Base-by-base conservation (phyloP, 306 rosid species). In the Quercus parvula region DNA sequence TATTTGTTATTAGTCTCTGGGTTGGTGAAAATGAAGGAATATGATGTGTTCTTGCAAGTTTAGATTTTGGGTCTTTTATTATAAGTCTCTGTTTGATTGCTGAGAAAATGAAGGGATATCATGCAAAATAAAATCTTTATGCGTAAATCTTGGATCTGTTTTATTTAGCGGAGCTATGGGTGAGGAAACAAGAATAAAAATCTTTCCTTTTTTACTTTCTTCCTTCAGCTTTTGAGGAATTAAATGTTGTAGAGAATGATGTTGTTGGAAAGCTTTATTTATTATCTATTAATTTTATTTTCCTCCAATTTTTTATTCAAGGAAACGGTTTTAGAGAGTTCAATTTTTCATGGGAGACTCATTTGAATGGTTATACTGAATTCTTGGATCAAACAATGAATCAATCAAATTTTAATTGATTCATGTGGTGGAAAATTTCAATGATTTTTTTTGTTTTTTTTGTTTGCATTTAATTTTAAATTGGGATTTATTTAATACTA, bases 401-500 rank as follows among this genome's bases (percentile, higher is more conserved):
- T 41, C 46, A 8, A 18, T 67, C 24, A 18, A 49, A 19, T 10
- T 67, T 6, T 18, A 6, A 18, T 10, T 2, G 28, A 19, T 35
- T 67, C n/a, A 18, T 17, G 44, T 31, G n/a, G 19, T 67, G 51
- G 1, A 33, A 30, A 72, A 57, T 2, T 66, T 11, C 14, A 51
- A 56, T 13, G 19, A 28, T 77, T 31, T 51, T 20, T 74, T 77
- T 52, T 71, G 41, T 54, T 9, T 5, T 17, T 56, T 54, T 13
- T 5, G 12, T 22, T 41, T 4, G 17, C 72, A 55, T 61, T 33
- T 4, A 51, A 30, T 49, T 57, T 31, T 22, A 8, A 59, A 77
- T 49, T 11, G 20, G 74, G 80, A n/a, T 78, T 86, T 79, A 57
- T 83, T 74, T 63, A 85, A 74, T 69, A 70, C 73, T 67, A 6